phyloP scores from a whole-genome alignment of 163 green algal genomes.

The Chlorella variabilis region DNA sequence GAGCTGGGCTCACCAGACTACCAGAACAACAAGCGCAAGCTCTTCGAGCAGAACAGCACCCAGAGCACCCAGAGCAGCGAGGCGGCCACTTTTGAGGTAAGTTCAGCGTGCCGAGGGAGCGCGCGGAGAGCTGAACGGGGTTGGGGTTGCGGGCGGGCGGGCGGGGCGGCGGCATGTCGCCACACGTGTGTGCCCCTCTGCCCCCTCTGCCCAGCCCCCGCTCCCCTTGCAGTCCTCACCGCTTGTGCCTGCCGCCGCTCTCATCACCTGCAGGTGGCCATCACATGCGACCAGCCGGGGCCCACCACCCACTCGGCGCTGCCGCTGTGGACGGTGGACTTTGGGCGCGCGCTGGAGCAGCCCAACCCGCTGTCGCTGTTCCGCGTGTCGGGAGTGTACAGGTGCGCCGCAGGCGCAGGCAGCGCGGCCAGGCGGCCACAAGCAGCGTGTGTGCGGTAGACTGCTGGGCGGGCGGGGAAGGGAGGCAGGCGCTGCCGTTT shows the following conservation, averaged over 20 bases:
- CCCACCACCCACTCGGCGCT: constrained; percentile 16
- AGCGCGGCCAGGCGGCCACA: background rate
- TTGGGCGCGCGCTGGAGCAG: constrained; percentile 39
- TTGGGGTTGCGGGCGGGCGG: too few species aligned
- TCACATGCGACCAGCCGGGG: constrained; percentile 35
- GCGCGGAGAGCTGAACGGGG: background rate
- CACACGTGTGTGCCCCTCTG: too few species aligned
- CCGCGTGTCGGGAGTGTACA: constrained; percentile 22
- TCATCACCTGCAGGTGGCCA: constrained; percentile 22
- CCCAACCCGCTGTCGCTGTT: constrained; percentile 36
- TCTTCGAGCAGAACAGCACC: background rate
- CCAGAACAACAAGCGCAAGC: background rate
- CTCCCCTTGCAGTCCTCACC: background rate
- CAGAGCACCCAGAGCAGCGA: background rate
- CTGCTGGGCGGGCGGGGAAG: too few species aligned
- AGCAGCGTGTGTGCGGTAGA: background rate
- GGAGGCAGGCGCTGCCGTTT: too few species aligned
- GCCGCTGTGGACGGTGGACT: constrained; percentile 46
- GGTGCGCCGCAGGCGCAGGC: background rate
- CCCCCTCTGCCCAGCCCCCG: background rate
- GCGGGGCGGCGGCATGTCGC: too few species aligned
- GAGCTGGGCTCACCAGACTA: background rate
- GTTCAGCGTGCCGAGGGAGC: background rate
- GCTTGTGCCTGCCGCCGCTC: background rate
- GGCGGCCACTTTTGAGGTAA: background rate